phyloP scores from a whole-genome alignment of 345 rosid species.

The Toxicodendron radicans region DNA sequence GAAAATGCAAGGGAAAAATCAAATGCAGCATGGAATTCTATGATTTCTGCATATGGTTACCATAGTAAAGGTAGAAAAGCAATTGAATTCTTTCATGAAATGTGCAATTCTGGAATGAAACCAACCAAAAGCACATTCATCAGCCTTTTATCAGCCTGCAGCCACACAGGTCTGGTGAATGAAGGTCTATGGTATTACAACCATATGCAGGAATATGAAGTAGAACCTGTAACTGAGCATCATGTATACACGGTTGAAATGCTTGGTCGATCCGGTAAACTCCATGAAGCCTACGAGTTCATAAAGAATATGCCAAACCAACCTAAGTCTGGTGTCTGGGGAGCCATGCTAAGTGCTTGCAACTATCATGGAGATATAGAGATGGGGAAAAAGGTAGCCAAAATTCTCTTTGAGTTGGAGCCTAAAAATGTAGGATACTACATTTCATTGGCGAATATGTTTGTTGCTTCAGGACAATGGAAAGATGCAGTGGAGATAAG shows the following conservation, averaged over 20 bases:
- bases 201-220: conserved; percentile 42
- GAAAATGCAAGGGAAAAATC: conserved; percentile 33
- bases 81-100: conserved; percentile 42
- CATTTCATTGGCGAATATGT: conserved; percentile 49
- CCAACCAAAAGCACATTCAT: conserved; percentile 52
- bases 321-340: conserved; percentile 51
- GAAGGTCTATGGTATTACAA: conserved; percentile 47
- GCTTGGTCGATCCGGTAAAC: conserved; percentile 59
- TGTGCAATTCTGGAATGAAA: conserved; percentile 30
- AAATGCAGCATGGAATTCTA: conserved; percentile 46
- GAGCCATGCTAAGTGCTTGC: conserved; percentile 60
- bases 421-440: conserved; percentile 49
- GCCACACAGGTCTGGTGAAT: conserved; percentile 49
- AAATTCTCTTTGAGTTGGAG: conserved; percentile 53
- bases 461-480: conserved; percentile 49
- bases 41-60: conserved; percentile 55
- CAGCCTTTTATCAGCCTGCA: conserved; percentile 55
- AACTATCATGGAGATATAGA: conserved; percentile 41
- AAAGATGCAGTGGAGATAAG: conserved; percentile 47
- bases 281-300: conserved; percentile 22
- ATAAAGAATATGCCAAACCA: conserved; percentile 23
- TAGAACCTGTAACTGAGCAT: conserved; percentile 48
- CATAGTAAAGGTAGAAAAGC: conserved; percentile 53
- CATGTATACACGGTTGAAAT: conserved; percentile 49
- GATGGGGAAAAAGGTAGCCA: conserved; percentile 51